Base-by-base conservation (phyloP, 495 filamentous ascomycete genomes). In the Durotheca rogersii region DNA sequence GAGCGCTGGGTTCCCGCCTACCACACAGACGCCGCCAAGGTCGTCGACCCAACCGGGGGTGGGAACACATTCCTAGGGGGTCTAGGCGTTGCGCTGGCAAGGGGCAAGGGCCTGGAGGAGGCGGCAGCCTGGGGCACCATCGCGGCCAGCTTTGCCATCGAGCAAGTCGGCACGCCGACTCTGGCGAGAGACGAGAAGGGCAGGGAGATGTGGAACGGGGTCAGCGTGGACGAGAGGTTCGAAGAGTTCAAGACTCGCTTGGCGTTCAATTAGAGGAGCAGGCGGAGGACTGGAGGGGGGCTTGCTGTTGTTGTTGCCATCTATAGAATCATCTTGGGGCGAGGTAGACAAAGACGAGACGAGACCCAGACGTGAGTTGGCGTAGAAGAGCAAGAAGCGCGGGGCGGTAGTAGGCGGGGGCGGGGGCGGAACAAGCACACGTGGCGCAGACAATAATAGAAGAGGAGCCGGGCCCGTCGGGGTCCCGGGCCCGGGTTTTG, bases 21-120 rank as follows among this genome's bases (percentile, higher is more conserved):
- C 53, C 75, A 79, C 43, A 39, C 67, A 0, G 67, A 70, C 7
- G 72, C 77, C 2, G 38, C 36, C 20, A 77, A 75, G 41, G 89
- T 97, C 6, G 71, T 94, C 11, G 93, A 98, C 67, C 91, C 92
- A 0, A 98, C 93, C 0, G 93, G 93, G n/a, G 93, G 91, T 15
- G 93, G 93, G 0, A 98, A 98, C 66, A 84, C 86, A 0, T 98
- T 96, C 61, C 75, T 97, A 0, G 93, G 93, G 6, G 93, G 80
- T 3, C 62, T 96, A n/a, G 78, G 83, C 0, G 81, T 92, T 16
- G 89, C 85, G 1, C 67, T 95, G 51, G 81, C 85, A 10, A 74
- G 84, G 17, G 83, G 79, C 0, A 76, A 75, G 45, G 65, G 66
- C 39, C 65, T 92, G 12, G 78, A 84, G 25, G 77, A 85, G 58